Evolutionary conservation across 306 rosid genomes (phyloP).

Genomic region (Astragalus glycyphyllos): DNA sequence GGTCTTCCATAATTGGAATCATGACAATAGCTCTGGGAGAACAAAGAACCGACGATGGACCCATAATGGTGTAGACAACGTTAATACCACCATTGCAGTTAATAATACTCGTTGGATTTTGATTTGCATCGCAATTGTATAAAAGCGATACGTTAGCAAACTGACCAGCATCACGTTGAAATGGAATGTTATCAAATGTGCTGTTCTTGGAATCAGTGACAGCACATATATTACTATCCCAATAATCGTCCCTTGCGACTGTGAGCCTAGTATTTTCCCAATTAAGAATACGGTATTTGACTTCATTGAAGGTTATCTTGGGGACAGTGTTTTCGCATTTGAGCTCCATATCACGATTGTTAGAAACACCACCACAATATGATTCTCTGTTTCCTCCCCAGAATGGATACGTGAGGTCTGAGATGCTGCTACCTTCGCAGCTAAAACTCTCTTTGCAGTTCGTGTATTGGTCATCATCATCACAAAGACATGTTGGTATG

Average conservation of each 20-base stretch:
- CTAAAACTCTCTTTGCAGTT: constrained; percentile 20
- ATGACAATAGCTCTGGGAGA: background rate
- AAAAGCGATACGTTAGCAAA: background rate
- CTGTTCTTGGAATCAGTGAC: background rate
- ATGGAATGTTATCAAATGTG: constrained; percentile 1
- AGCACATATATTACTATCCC: background rate
- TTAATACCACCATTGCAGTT: fast-evolving
- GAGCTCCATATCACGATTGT: background rate
- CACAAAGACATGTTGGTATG: constrained; percentile 1
- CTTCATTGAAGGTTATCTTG: background rate
- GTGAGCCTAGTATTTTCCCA: background rate
- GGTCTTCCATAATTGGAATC: background rate
- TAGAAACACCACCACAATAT: constrained; percentile 38
- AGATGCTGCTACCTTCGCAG: background rate
- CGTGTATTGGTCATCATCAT: background rate
- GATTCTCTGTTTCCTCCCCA: constrained; percentile 28
- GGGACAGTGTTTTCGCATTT: background rate
- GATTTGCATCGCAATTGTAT: background rate
- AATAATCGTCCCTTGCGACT: constrained; percentile 46
- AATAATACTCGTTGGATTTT: fast-evolving
- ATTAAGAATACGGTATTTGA: constrained; percentile 35
- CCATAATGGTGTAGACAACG: background rate
- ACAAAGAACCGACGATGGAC: too few relatives aligned
- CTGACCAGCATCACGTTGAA: background rate
- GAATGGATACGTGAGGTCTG: constrained; percentile 42